Percentiles rank a stretch among this genome's conserved stretches.
phyloP scores from a whole-genome alignment of 2,329 filamentous ascomycete genomes.

The Diaporthe velutina region DNA sequence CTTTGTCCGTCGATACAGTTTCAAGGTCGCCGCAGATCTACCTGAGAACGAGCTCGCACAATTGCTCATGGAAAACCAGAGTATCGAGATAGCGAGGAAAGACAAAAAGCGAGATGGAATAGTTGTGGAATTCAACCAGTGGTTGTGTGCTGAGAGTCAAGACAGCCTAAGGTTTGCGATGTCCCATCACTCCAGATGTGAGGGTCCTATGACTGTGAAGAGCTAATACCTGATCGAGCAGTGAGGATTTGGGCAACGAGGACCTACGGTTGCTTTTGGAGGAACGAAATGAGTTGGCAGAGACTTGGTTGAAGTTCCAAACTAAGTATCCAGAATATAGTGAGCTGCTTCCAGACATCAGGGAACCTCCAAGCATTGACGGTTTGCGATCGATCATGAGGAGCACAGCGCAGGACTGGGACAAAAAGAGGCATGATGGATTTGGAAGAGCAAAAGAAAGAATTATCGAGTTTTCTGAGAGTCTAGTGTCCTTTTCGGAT shows the following conservation, averaged over 20 bases:
- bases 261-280: not conserved
- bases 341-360: not conserved
- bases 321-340: not conserved
- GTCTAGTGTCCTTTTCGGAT: not conserved
- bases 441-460: not conserved
- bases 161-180: not conserved
- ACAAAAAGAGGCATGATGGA: not conserved
- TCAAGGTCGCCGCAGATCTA: constrained; percentile 31
- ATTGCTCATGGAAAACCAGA: not conserved
- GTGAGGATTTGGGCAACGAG: not conserved
- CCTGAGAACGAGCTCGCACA: constrained; percentile 45
- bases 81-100: not conserved
- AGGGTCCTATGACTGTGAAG: not conserved
- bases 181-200: too few species aligned
- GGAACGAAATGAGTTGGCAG: not conserved
- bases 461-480: not conserved
- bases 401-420: not conserved
- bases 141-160: not conserved
- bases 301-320: not conserved
- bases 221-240: not conserved
- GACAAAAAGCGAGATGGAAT: not conserved
- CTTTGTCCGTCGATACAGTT: not conserved
- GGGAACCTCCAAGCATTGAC: not conserved
- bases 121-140: not conserved
- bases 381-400: not conserved